phyloP scores from a whole-genome alignment of 345 rosid species.

The Arabis hirsuta region DNA sequence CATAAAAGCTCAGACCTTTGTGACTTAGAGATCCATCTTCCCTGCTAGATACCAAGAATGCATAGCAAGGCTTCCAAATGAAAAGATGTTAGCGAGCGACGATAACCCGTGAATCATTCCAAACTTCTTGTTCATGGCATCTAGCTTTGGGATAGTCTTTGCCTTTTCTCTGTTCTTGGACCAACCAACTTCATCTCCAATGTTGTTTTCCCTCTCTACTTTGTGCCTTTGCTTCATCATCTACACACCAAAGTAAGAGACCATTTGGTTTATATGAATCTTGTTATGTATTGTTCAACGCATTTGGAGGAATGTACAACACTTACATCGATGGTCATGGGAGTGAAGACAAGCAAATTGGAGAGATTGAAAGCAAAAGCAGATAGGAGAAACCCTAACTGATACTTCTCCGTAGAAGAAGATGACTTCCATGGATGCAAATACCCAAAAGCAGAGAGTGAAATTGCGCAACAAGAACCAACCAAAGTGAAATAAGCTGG shows the following conservation, averaged over 20 bases:
- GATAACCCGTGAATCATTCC: slow-evolving; percentile 99
- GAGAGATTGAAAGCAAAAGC: slow-evolving; percentile 83
- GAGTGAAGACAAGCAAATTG: slow-evolving; percentile 85
- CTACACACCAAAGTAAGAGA: slow-evolving; percentile 44
- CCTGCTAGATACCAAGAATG: slow-evolving; percentile 98
- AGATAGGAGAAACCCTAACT: slow-evolving; percentile 85
- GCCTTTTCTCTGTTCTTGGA: slow-evolving; percentile 85
- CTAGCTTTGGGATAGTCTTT: slow-evolving; percentile 81
- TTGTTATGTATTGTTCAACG: slow-evolving; percentile 3
- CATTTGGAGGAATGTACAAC: background rate
- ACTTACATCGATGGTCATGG: slow-evolving; percentile 91
- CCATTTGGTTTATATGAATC: background rate
- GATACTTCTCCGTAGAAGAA: slow-evolving; percentile 72
- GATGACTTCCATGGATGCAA: slow-evolving; percentile 94
- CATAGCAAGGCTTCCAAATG: slow-evolving; percentile 94
- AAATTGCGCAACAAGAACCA: slow-evolving; percentile 74
- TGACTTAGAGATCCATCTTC: slow-evolving; percentile 68
- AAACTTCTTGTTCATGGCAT: slow-evolving; percentile 97
- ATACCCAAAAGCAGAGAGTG: slow-evolving; percentile 76
- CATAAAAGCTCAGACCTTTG: slow-evolving; percentile 26
- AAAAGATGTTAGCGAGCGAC: slow-evolving; percentile 86
- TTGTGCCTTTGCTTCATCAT: slow-evolving; percentile 99
- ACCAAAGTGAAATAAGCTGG: slow-evolving; percentile 90
- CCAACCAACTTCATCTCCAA: slow-evolving; percentile 88
- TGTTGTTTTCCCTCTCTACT: slow-evolving; percentile 78